Evolutionary conservation across 768 basidiomycete genomes (phyloP).

Genomic region (Leccinum arenicola): DNA sequence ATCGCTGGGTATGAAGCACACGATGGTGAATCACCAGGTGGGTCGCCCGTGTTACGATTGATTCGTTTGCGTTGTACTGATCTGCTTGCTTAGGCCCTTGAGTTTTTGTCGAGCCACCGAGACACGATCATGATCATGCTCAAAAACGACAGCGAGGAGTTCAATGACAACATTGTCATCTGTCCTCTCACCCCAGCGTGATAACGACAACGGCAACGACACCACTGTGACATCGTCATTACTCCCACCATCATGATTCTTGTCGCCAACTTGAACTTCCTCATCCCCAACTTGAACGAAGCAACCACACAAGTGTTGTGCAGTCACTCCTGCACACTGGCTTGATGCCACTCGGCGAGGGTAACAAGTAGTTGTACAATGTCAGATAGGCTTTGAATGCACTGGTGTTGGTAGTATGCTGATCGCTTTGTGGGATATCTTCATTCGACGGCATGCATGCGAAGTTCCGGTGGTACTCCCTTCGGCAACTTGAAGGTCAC

Average conservation of each 20-base stretch:
- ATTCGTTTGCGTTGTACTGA: not conserved
- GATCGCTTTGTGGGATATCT: constrained; percentile 54
- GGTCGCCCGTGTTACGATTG: not conserved
- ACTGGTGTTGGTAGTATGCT: constrained; percentile 61
- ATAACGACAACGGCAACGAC: too few species aligned
- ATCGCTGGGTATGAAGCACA: constrained; percentile 68
- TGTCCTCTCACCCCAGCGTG: too few species aligned
- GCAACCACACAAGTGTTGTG: too few species aligned
- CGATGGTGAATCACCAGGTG: constrained; percentile 69
- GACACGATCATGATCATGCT: constrained; percentile 82
- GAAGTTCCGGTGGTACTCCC: constrained; percentile 47
- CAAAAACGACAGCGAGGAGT: constrained; percentile 62
- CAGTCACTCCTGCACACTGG: too few species aligned
- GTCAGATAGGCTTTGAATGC: constrained; percentile 69
- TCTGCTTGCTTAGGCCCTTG: constrained; percentile 33
- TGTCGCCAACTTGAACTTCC: too few species aligned
- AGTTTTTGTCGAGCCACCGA: constrained; percentile 79
- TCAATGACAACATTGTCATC: too few species aligned
- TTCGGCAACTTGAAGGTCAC: constrained; percentile 67
- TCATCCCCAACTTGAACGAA: too few species aligned
- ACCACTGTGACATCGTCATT: too few species aligned
- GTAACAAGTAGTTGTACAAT: constrained; percentile 38
- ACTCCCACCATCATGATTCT: too few species aligned
- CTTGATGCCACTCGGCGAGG: too few species aligned
- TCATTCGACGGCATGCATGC: constrained; percentile 47